phyloP scores from a whole-genome alignment of 495 filamentous ascomycete genomes.

The Letharia lupina region DNA sequence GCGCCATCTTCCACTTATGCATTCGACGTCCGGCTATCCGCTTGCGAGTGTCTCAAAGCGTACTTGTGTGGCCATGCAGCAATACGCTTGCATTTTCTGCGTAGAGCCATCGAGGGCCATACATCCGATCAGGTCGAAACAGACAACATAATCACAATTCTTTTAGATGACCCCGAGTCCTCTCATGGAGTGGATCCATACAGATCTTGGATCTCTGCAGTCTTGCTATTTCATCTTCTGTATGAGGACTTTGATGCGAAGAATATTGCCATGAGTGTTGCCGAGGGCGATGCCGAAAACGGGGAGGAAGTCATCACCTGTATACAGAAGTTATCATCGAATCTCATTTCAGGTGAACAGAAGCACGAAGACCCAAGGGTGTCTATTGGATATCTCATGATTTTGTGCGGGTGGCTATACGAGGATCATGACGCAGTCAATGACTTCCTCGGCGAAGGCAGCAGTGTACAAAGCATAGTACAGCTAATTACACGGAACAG shows the following conservation, averaged over 20 bases:
- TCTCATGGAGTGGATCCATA: constrained; percentile 69
- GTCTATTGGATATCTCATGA: constrained; percentile 79
- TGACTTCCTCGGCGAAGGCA: constrained; percentile 92
- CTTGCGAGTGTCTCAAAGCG: constrained; percentile 82
- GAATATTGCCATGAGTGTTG: constrained; percentile 66
- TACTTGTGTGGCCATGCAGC: constrained; percentile 74
- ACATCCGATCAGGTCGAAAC: constrained; percentile 68
- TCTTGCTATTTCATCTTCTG: constrained; percentile 84
- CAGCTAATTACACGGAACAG: constrained; percentile 59
- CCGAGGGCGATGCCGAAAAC: constrained; percentile 78
- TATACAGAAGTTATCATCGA: constrained; percentile 76
- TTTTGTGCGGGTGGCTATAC: constrained; percentile 87
- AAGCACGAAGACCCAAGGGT: constrained; percentile 72
- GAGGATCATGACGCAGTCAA: constrained; percentile 88
- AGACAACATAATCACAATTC: constrained; percentile 81
- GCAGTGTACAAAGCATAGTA: constrained; percentile 76
- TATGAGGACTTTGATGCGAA: constrained; percentile 78
- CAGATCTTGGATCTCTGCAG: constrained; percentile 80
- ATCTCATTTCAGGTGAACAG: constrained; percentile 68
- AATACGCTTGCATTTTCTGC: constrained; percentile 76
- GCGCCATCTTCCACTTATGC: constrained; percentile 52
- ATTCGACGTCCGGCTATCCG: constrained; percentile 75
- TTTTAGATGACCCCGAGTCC: constrained; percentile 54
- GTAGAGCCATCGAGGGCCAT: constrained; percentile 84
- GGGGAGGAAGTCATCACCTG: constrained; percentile 95